A percentile compares a stretch with the other conserved stretches of the same genome.
These are phyloP conservation scores for Cyberlindnera suaveolens DNA, from an alignment of 805 yeast genomes.

Conservation along the genomic window DNA sequence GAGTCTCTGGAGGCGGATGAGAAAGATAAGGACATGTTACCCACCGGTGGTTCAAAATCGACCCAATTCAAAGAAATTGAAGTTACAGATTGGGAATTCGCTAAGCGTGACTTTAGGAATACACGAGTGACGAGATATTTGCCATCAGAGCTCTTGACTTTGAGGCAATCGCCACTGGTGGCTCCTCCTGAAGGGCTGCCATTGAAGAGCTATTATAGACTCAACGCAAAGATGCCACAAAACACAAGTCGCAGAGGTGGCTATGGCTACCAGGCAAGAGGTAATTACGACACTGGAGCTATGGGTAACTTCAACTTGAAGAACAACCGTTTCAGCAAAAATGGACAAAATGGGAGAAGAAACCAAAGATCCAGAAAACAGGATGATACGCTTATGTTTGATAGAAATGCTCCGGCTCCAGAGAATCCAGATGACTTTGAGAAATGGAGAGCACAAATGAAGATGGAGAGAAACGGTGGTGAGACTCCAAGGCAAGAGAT, in stretches of 20 bases:
- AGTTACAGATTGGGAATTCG: conserved; percentile 19
- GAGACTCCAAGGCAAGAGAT: conserved; percentile 8
- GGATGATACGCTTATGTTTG: conserved; percentile 20
- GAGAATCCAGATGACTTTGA: conserved; percentile 32
- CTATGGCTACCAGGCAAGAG: conserved; percentile 3
- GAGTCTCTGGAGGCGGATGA: not conserved
- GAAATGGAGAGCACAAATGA: conserved; percentile 33
- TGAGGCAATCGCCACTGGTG: conserved; percentile 12
- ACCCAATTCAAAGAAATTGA: conserved; percentile 9
- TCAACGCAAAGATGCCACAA: conserved; percentile 9
- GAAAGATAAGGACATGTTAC: not conserved
- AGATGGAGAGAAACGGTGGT: conserved; percentile 30
- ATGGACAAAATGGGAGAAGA: conserved; percentile 10
- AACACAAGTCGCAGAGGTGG: conserved; percentile 10
- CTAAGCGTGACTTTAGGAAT: conserved; percentile 3
- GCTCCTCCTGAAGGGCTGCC: conserved; percentile 17
- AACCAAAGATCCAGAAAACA: conserved; percentile 11
- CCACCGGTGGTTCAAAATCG: conserved; percentile 1
- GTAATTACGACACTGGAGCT: conserved; percentile 20
- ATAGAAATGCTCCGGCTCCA: conserved; percentile 15
- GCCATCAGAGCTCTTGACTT: conserved; percentile 17
- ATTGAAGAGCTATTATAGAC: conserved; percentile 18
- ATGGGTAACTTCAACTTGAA: conserved; percentile 26
- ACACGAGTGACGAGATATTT: conserved; percentile 11
- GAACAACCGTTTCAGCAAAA: conserved; percentile 5